These are phyloP conservation scores for Trifolium dubium DNA, from an alignment of 306 rosid genomes.

Conservation along the genomic window DNA sequence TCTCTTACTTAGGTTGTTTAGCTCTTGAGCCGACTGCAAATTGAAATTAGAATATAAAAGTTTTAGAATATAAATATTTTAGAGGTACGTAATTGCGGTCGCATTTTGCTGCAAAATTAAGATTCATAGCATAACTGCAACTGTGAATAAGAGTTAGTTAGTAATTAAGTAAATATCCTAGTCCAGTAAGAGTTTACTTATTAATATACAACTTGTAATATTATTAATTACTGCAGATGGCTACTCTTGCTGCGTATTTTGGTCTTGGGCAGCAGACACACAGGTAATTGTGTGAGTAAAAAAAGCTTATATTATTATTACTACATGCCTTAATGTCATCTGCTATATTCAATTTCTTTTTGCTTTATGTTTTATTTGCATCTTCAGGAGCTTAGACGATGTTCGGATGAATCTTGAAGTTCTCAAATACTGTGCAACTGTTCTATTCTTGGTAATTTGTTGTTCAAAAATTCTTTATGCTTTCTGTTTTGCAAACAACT, in stretches of 20 bases:
- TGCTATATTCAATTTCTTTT: slow-evolving; percentile 20
- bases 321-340: background rate
- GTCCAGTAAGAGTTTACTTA: background rate
- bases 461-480: slow-evolving; percentile 17
- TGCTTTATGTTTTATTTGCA: slow-evolving; percentile 43
- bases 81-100: too few relatives aligned
- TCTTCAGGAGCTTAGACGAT: slow-evolving; percentile 92
- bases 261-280: slow-evolving; percentile 94
- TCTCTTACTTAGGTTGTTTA: too few relatives aligned
- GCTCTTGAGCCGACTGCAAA: too few relatives aligned
- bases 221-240: slow-evolving; percentile 71
- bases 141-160: too few relatives aligned
- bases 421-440: slow-evolving; percentile 84
- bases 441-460: slow-evolving; percentile 81
- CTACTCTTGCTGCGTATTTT: slow-evolving; percentile 88
- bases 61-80: too few relatives aligned
- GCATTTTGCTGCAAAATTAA: too few relatives aligned
- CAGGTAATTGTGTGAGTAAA: slow-evolving; percentile 53
- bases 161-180: too few relatives aligned
- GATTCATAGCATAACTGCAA: too few relatives aligned
- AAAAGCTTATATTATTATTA: background rate
- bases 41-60: too few relatives aligned
- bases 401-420: slow-evolving; percentile 99
- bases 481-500: slow-evolving; percentile 19
- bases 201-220: background rate